Evolutionary conservation across 2,329 filamentous ascomycete genomes (phyloP).

Genomic region (Seiridium cupressi): DNA sequence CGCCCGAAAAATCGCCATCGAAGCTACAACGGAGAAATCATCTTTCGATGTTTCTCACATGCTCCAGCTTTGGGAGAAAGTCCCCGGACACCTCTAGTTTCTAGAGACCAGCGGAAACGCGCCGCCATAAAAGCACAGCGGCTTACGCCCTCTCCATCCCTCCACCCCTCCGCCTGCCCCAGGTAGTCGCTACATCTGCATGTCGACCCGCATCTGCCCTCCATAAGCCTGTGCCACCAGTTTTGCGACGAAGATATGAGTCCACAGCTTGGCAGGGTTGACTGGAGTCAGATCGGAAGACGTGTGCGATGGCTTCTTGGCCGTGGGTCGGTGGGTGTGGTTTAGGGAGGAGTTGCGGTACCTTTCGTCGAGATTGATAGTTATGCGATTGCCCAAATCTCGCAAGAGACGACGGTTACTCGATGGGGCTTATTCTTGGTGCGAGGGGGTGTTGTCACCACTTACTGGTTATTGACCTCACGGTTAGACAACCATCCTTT

Average conservation of each 20-base stretch:
- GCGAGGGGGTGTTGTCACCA: conserved; percentile 71
- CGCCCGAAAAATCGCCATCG: conserved; percentile 99
- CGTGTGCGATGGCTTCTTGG: conserved; percentile 24
- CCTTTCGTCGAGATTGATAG: conserved; percentile 92
- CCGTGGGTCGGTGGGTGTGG: conserved; percentile 34
- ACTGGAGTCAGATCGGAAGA: conserved; percentile 17
- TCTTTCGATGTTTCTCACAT: conserved; percentile 32
- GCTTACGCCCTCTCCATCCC: conserved; percentile 65
- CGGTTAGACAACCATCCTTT: conserved; percentile 7
- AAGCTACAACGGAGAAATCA: conserved; percentile 89
- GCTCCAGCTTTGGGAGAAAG: conserved; percentile 97
- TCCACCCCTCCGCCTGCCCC: conserved; percentile 27
- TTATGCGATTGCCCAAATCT: conserved; percentile 88
- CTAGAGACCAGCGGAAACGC: conserved; percentile 81
- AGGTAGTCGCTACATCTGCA: conserved; percentile 47
- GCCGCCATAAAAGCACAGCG: conserved; percentile 99
- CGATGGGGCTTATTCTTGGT: conserved; percentile 99
- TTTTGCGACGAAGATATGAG: conserved; percentile 87
- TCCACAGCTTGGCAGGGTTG: conserved; percentile 54
- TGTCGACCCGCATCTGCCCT: conserved; percentile 29
- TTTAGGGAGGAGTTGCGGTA: conserved; percentile 48
- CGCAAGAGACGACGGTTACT: conserved; percentile 68
- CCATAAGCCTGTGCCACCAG: conserved; percentile 24
- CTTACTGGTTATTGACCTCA: not conserved
- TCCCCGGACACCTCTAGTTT: conserved; percentile 80